phyloP scores from a whole-genome alignment of 306 rosid species.

The Quercus alba region DNA sequence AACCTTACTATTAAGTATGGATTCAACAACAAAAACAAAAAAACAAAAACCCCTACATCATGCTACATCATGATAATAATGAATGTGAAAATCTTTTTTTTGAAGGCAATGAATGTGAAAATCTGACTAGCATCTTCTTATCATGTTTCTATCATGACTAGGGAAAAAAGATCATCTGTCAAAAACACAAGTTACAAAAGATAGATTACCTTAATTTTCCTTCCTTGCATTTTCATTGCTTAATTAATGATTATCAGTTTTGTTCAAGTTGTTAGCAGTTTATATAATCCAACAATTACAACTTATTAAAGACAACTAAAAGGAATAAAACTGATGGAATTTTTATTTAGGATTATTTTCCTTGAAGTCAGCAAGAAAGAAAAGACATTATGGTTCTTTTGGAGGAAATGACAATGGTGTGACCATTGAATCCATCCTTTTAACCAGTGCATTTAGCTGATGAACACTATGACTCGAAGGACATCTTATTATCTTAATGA shows the following conservation, averaged over 20 bases:
- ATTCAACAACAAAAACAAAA: too few species aligned
- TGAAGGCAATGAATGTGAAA: neutral
- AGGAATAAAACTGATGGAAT: neutral
- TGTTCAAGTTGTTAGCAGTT: too few species aligned
- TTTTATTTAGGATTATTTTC: neutral
- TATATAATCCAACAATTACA: neutral
- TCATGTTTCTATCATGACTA: neutral
- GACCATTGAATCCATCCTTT: neutral
- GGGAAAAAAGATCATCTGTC: neutral
- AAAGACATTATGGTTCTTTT: neutral
- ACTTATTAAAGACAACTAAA: neutral
- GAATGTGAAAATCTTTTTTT: neutral
- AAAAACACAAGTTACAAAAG: neutral
- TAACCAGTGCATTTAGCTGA: slow-evolving; percentile 8
- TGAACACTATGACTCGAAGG: neutral
- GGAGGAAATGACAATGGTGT: neutral
- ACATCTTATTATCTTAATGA: neutral
- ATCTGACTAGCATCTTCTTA: neutral
- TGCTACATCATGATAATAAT: neutral
- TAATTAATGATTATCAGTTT: neutral
- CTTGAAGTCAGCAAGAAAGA: neutral
- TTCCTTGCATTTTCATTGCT: neutral
- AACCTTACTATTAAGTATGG: neutral
- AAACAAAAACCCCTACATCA: too few species aligned
- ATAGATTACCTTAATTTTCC: neutral